Evolutionary conservation across 106 monocot species (phyloP).

Genomic region (Phalaenopsis equestris): DNA sequence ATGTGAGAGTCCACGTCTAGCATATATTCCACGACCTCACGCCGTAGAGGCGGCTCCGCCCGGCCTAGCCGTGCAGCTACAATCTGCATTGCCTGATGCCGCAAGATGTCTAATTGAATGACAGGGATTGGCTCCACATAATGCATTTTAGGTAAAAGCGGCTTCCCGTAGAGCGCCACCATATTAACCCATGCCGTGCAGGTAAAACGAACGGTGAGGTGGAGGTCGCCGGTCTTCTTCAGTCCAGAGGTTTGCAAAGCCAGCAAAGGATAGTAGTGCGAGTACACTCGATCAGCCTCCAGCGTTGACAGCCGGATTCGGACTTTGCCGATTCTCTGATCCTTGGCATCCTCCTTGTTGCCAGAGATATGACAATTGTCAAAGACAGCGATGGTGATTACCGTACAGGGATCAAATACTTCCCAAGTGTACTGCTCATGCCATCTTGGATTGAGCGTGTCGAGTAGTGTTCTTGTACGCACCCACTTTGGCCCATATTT

Average conservation of each 20-base stretch:
- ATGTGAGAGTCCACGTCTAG: conserved; percentile 48
- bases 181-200: conserved; percentile 57
- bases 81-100: conserved; percentile 54
- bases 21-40: conserved; percentile 55
- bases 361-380: conserved; percentile 38
- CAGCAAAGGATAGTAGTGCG: conserved; percentile 44
- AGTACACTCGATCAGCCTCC: conserved; percentile 40
- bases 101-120: conserved; percentile 25
- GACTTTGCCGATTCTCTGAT: conserved; percentile 51
- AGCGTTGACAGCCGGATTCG: conserved; percentile 46
- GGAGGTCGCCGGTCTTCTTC: conserved; percentile 55
- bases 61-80: conserved; percentile 35
- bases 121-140: conserved; percentile 50
- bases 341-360: conserved; percentile 21
- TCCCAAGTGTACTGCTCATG: conserved; percentile 64
- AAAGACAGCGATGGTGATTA: conserved; percentile 46
- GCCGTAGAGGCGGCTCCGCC: conserved; percentile 40
- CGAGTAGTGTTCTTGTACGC: conserved; percentile 38
- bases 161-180: conserved; percentile 35
- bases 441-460: conserved; percentile 39
- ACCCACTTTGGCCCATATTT: conserved; percentile 58
- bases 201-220: conserved; percentile 43
- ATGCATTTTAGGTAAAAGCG: conserved; percentile 52
- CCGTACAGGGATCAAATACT: conserved; percentile 59
- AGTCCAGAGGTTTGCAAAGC: conserved; percentile 38